Conservation (phyloP, 2,329 filamentous ascomycete genomes). For the Acrodontium crateriforme region DNA sequence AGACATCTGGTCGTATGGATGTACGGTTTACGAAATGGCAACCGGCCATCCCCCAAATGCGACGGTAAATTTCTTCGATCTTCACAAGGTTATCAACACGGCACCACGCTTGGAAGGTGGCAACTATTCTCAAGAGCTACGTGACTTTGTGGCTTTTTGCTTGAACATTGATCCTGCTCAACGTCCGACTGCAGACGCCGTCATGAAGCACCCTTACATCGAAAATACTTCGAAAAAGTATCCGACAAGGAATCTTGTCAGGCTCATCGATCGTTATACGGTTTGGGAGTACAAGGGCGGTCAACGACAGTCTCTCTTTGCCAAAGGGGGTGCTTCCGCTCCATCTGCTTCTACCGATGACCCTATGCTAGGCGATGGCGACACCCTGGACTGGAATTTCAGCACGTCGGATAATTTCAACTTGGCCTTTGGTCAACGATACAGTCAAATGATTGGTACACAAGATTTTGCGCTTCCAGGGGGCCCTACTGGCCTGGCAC, state of each 20-base stretch:
- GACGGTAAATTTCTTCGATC: slow-evolving; percentile 3
- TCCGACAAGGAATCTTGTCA: slow-evolving; percentile 48
- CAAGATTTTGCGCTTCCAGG: slow-evolving; percentile 9
- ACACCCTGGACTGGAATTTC: slow-evolving; percentile 49
- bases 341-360: slow-evolving; percentile 28
- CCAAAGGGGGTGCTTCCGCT: slow-evolving; percentile 43
- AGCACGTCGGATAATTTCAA: slow-evolving; percentile 50
- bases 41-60: slow-evolving; percentile 57
- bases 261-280: slow-evolving; percentile 58
- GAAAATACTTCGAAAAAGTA: slow-evolving; percentile 47
- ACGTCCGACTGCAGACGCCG: slow-evolving; percentile 54
- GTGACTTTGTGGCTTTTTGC: slow-evolving; percentile 59
- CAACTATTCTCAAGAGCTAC: slow-evolving; percentile 54
- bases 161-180: slow-evolving; percentile 54
- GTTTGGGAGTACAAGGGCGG: slow-evolving; percentile 64
- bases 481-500: slow-evolving; percentile 7
- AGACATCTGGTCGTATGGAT: slow-evolving; percentile 77
- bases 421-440: slow-evolving; percentile 21
- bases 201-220: slow-evolving; percentile 58
- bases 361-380: slow-evolving; percentile 27
- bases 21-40: slow-evolving; percentile 68
- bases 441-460: slow-evolving; percentile 18
- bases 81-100: slow-evolving; percentile 38
- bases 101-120: slow-evolving; percentile 58
- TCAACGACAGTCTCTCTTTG: slow-evolving; percentile 50